Conservation (phyloP, 2,329 filamentous ascomycete genomes). For the Cladorrhinum sp. region DNA sequence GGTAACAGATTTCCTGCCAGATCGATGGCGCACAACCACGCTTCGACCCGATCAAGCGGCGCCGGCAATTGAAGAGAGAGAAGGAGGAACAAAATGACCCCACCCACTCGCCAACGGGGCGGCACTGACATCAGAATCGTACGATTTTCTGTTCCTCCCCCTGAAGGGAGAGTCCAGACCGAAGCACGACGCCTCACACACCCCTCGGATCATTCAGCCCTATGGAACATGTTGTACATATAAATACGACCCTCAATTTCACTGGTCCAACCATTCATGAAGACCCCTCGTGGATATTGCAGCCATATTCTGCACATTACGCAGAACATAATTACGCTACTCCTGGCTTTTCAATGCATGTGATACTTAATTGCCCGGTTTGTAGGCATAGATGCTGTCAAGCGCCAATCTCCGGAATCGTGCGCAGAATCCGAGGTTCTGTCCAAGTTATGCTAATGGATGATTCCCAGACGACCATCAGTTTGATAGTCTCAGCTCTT, state of each 20-base stretch:
- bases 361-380: not conserved
- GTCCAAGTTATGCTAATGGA: no score
- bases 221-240: not conserved
- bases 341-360: not conserved
- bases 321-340: no score
- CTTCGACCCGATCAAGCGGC: constrained; percentile 11
- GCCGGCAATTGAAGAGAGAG: not conserved
- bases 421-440: no score
- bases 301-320: not conserved
- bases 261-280: not conserved
- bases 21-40: constrained; percentile 3
- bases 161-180: constrained; percentile 8
- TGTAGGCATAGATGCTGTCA: no score
- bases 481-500: no score
- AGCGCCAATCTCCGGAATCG: no score
- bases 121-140: constrained; percentile 29
- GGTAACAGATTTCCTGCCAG: constrained; percentile 3
- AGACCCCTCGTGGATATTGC: not conserved
- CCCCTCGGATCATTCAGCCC: constrained; percentile 15
- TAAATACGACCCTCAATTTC: not conserved
- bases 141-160: constrained; percentile 21
- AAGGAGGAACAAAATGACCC: constrained; percentile 5
- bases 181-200: not conserved
- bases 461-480: no score
- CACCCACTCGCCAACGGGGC: constrained; percentile 10